Base-by-base conservation (phyloP, 441 rosid genomes). In the Croton laevigatus region DNA sequence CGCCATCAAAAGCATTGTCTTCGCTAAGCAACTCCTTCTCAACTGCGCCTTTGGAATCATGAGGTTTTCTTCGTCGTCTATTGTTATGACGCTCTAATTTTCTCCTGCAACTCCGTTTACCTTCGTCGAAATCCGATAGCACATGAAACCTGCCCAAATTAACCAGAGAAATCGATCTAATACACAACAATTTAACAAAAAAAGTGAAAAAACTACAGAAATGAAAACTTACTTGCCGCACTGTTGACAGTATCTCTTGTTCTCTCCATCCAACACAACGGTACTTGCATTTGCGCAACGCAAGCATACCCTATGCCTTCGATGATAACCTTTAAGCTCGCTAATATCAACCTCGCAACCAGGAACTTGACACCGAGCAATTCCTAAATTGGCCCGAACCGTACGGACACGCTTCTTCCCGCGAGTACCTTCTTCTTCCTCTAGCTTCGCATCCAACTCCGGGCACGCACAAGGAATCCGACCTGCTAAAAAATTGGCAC, bases 171-270 rank as follows among this genome's bases (percentile, higher is more conserved):
- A 57, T 13, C 67, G 5, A 71, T 40, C 7, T 45, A 52, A 52
- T 6, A 5, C 6, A n/a, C 6, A 20, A 4, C 17, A 36, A 58
- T 12, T 12, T 27, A 58, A 58, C 40, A 27, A 36, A n/a, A 36
- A n/a, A 2, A 34, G 11, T 16, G 8, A 10, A 52, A 10, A 23
- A 27, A 53, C 5, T 36, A 11, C 7, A 1, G 51, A 9, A 9
- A 40, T 2, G 17, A 23, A 62, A 65, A 61, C 89, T 76, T 79
- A 95, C 99, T 95, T 95, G 82, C 98, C 98, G 75, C 98, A 95
- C 94, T 95, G 99, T 75, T 95, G 99, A 69, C 99, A 95, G 77
- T 95, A 95, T 88, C 98, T 84, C 86, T 87, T 93, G 58, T 69
- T 76, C 48, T 86, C 87, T 36, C 95, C 94, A 0, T 91, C 90